Evolutionary conservation across 1,139 yeast genomes (phyloP).

Genomic region (Sugiyamaella grinbergsii): DNA sequence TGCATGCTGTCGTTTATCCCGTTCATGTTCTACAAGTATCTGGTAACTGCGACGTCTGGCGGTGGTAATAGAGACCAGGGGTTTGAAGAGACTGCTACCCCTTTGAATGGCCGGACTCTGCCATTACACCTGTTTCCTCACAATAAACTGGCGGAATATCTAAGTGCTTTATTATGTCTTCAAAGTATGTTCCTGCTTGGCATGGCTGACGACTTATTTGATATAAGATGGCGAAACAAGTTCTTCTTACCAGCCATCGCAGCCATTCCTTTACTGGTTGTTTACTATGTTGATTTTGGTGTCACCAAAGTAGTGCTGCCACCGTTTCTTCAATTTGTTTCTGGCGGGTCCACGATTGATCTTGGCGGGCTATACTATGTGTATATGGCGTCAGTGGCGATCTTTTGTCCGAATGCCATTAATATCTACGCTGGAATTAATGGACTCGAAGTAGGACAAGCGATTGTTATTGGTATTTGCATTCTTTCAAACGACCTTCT

Average conservation of each 20-base stretch:
- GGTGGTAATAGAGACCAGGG: slow-evolving; percentile 56
- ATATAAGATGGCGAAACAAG: slow-evolving; percentile 96
- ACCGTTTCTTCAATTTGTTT: slow-evolving; percentile 51
- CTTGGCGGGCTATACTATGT: slow-evolving; percentile 76
- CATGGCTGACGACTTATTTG: slow-evolving; percentile 90
- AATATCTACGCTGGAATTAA: slow-evolving; percentile 94
- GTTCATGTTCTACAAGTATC: slow-evolving; percentile 78
- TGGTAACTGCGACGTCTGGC: slow-evolving; percentile 61
- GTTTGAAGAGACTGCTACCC: slow-evolving; percentile 29
- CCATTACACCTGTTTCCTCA: slow-evolving; percentile 65
- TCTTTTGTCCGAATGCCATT: slow-evolving; percentile 95
- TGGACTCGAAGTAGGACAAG: slow-evolving; percentile 95
- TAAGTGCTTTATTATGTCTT: slow-evolving; percentile 80
- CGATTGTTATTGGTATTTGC: slow-evolving; percentile 71
- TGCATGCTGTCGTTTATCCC: slow-evolving; percentile 86
- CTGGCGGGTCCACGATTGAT: slow-evolving; percentile 52
- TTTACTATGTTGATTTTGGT: slow-evolving; percentile 92
- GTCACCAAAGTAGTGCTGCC: slow-evolving; percentile 91
- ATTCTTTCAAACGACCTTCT: slow-evolving; percentile 74
- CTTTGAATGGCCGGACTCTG: slow-evolving; percentile 27
- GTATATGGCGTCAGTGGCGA: slow-evolving; percentile 89
- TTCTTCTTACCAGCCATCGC: slow-evolving; percentile 95
- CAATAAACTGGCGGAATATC: slow-evolving; percentile 78
- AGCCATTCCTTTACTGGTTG: slow-evolving; percentile 84
- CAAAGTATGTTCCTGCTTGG: slow-evolving; percentile 87